These are phyloP conservation scores for Blastobotrys raffinosifermentans DNA, from an alignment of 1,139 yeast genomes.

Conservation along the genomic window DNA sequence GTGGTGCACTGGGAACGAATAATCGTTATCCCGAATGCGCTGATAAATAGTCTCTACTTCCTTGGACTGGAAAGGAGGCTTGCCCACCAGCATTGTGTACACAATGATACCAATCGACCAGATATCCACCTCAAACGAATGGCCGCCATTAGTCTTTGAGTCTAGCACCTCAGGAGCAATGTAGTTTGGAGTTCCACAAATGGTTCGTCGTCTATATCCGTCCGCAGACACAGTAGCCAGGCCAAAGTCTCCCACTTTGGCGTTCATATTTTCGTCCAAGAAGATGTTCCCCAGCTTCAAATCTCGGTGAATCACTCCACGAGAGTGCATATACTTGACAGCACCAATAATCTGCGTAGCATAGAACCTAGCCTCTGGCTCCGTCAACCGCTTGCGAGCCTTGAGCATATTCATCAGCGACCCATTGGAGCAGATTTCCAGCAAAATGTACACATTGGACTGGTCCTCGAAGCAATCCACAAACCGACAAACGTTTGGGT, in stretches of 20 bases:
- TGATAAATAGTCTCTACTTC: constrained; percentile 92
- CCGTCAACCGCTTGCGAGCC: constrained; percentile 73
- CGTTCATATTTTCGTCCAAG: constrained; percentile 85
- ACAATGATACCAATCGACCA: constrained; percentile 98
- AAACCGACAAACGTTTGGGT: constrained; percentile 85
- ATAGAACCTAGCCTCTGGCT: constrained; percentile 86
- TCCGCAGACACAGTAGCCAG: constrained; percentile 78
- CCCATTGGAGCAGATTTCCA: constrained; percentile 81
- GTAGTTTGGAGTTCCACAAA: constrained; percentile 97
- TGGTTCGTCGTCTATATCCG: constrained; percentile 77
- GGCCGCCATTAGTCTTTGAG: constrained; percentile 87
- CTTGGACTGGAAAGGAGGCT: constrained; percentile 96
- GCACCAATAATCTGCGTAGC: constrained; percentile 95
- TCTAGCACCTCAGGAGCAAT: constrained; percentile 96
- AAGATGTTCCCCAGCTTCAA: constrained; percentile 91
- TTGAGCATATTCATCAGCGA: constrained; percentile 86
- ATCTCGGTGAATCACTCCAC: constrained; percentile 94
- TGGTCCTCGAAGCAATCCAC: constrained; percentile 95
- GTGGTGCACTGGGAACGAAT: constrained; percentile 69
- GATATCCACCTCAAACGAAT: constrained; percentile 87
- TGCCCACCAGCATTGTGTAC: constrained; percentile 83
- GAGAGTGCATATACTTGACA: constrained; percentile 80
- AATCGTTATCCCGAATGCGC: constrained; percentile 77
- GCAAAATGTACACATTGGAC: constrained; percentile 81
- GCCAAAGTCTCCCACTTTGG: constrained; percentile 95